Conservation (phyloP, 2,329 filamentous ascomycete genomes). For the Trichoderma pleuroti region DNA sequence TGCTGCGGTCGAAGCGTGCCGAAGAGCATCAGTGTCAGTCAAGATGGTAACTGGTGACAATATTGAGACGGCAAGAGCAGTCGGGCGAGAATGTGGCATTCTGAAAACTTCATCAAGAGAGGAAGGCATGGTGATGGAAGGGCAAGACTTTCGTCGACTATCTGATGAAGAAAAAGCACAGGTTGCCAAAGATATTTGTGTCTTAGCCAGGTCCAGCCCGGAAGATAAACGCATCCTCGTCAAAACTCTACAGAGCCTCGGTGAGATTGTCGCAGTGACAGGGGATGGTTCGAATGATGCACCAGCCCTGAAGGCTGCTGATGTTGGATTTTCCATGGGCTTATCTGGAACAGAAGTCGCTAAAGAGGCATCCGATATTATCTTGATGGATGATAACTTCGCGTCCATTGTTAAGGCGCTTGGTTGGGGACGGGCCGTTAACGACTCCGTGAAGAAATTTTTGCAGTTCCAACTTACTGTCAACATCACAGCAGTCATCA, state of each 20-base stretch:
- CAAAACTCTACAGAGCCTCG: slow-evolving; percentile 49
- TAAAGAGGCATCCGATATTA: slow-evolving; percentile 66
- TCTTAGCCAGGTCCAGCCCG: slow-evolving; percentile 56
- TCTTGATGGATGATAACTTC: slow-evolving; percentile 66
- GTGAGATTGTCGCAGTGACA: slow-evolving; percentile 60
- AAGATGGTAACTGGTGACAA: slow-evolving; percentile 55
- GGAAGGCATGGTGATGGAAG: slow-evolving; percentile 61
- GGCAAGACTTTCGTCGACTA: slow-evolving; percentile 58
- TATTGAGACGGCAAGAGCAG: slow-evolving; percentile 59
- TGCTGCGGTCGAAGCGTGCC: slow-evolving; percentile 57
- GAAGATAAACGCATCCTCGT: slow-evolving; percentile 59
- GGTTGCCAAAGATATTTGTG: slow-evolving; percentile 44
- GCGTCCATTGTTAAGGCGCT: slow-evolving; percentile 63
- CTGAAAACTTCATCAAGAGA: slow-evolving; percentile 34
- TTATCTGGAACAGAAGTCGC: slow-evolving; percentile 64
- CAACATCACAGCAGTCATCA: slow-evolving; percentile 64
- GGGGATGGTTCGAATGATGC: slow-evolving; percentile 67
- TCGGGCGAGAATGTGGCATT: slow-evolving; percentile 62
- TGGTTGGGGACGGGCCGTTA: slow-evolving; percentile 66
- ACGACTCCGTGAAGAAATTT: slow-evolving; percentile 66
- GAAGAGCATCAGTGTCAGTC: slow-evolving; percentile 59
- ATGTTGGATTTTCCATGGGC: slow-evolving; percentile 67
- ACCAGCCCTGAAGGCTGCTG: slow-evolving; percentile 61
- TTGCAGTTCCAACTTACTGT: slow-evolving; percentile 66
- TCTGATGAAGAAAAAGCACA: slow-evolving; percentile 50